Conservation (phyloP, 352 stramenopile genomes). For the Phytopythium delawarense region DNA sequence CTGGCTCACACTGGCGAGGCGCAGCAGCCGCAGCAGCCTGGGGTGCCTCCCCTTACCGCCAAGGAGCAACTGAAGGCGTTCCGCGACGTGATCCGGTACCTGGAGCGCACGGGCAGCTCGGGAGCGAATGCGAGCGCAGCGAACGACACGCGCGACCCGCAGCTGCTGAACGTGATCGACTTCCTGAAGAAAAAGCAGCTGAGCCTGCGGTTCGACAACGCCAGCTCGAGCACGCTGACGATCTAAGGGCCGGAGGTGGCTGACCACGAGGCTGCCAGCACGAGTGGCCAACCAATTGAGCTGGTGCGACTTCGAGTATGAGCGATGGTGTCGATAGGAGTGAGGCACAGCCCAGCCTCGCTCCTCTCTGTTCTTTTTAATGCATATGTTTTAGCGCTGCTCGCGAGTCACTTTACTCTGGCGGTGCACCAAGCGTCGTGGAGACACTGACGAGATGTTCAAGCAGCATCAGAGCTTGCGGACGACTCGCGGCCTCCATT, state of each 20-base stretch:
- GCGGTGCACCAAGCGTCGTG: neutral
- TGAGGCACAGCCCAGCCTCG: neutral
- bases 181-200: slow-evolving; percentile 89
- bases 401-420: neutral
- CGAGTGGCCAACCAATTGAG: neutral
- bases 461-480: neutral
- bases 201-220: slow-evolving; percentile 82
- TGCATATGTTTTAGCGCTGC: neutral
- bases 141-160: slow-evolving; percentile 54
- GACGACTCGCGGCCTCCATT: too few relatives aligned
- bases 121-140: neutral
- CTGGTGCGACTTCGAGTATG: neutral
- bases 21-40: slow-evolving; percentile 1
- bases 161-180: slow-evolving; percentile 75
- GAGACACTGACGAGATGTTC: neutral
- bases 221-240: slow-evolving; percentile 75
- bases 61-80: slow-evolving; percentile 87
- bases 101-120: slow-evolving; percentile 66
- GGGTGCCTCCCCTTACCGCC: slow-evolving; percentile 39
- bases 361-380: slow-evolving; percentile 1
- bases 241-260: slow-evolving; percentile 38
- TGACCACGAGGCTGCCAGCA: neutral
- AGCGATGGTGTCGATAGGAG: neutral
- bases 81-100: slow-evolving; percentile 80
- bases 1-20: slow-evolving; percentile 32